Base-by-base conservation (phyloP, 2,329 filamentous ascomycete genomes). In the Colletotrichum aenigma region DNA sequence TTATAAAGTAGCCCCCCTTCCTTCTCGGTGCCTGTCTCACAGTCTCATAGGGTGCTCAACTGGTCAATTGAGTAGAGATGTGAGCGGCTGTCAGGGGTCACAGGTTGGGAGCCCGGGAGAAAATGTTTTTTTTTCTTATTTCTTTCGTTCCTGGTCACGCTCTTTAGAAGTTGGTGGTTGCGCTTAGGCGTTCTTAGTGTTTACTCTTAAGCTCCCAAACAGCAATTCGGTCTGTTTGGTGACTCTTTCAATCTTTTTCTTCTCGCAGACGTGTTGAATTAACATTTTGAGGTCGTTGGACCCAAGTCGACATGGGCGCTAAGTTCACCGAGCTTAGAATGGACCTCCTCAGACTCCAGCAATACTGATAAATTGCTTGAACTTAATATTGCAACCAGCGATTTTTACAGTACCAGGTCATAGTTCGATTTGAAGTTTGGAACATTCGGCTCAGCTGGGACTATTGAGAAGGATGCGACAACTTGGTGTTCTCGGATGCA, bases 261-360 rank as follows among this genome's bases (percentile, higher is more conserved):
- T 48, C 18, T 21, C 5, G 1, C 2, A n/a, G 43, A 7, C 1
- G 18, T 21, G 21, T 7, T 10, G 0, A 0, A 6, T 21, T 48
- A 3, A 12, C n/a, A 7, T 13, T 4, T n/a, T 21, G 43, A n/a
- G 43, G n/a, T 21, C 3, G 18, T 48, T 13, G n/a, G 18, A 0
- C 18, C 18, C 10, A 48, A 48, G 4, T 7, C 9, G 0, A 7
- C 18, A 21, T 48, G n/a, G 5, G 3, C 4, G 2, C 6, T 48
- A 10, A 48, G 1, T 21, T 48, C n/a, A 48, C n/a, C 36, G 7
- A 7, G 36, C 43, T 48, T n/a, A 3, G n/a, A 7, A 48, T n/a
- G 18, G 6, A 21, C 21, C n/a, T 48, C 2, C 18, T 7, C 43
- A 7, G 43, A 13, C 10, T 48, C 18, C 18, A 48, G n/a, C 3